Conservation (phyloP, 768 basidiomycete genomes). For the Suillus occidentalis region DNA sequence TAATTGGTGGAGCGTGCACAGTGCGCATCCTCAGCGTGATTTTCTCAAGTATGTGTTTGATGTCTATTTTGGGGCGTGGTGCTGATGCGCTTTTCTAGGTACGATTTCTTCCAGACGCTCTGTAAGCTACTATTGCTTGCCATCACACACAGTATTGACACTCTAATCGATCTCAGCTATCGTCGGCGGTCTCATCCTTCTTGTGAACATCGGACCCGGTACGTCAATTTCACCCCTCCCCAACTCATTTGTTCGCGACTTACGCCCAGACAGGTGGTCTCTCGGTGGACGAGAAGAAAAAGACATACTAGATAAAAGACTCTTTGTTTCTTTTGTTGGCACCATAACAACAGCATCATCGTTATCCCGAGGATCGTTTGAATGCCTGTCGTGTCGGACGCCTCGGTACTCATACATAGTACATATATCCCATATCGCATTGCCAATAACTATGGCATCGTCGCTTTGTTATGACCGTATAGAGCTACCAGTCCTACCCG, state of each 20-base stretch:
- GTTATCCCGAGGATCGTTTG: neutral
- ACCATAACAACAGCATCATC: neutral
- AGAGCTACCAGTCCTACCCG: too few species aligned
- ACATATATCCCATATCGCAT: slow-evolving; percentile 4
- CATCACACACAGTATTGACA: slow-evolving; percentile 9
- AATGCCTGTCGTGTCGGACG: neutral
- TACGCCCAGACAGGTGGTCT: slow-evolving; percentile 66
- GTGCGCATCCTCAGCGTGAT: slow-evolving; percentile 91
- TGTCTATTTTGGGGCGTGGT: slow-evolving; percentile 1
- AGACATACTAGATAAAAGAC: slow-evolving; percentile 59
- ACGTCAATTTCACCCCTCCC: slow-evolving; percentile 23
- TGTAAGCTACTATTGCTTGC: slow-evolving; percentile 39
- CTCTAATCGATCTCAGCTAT: slow-evolving; percentile 53
- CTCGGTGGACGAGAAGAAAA: slow-evolving; percentile 99
- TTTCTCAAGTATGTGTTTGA: slow-evolving; percentile 84
- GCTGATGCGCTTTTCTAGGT: slow-evolving; percentile 49
- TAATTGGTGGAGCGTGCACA: slow-evolving; percentile 97
- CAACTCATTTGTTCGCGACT: neutral
- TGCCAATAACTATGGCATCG: slow-evolving; percentile 2
- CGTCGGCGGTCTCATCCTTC: slow-evolving; percentile 93
- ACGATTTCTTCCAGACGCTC: slow-evolving; percentile 99
- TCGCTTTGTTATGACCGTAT: neutral
- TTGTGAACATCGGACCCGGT: slow-evolving; percentile 99
- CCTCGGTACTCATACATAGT: neutral
- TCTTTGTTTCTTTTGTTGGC: neutral